phyloP scores from a whole-genome alignment of 148 eudicot genomes.

The Hydrangea macrophylla region DNA sequence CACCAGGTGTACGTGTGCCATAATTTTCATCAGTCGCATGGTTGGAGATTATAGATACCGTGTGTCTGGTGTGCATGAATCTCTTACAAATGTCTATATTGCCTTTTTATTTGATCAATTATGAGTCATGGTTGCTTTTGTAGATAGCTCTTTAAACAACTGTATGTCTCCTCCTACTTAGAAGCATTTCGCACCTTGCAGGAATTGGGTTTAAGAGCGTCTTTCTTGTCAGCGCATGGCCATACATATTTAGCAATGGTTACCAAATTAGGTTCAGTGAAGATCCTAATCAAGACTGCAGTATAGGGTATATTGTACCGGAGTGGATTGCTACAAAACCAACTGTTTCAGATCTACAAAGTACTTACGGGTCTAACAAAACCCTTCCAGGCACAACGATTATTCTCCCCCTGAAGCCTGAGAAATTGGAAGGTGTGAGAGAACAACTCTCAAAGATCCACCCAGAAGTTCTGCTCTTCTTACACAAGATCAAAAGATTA shows the following conservation, averaged over 20 bases:
- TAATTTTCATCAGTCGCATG: no score
- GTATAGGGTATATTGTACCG: slow-evolving; percentile 39
- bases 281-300: slow-evolving; percentile 30
- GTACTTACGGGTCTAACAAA: slow-evolving; percentile 19
- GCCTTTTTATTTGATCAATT: background rate
- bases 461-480: slow-evolving; percentile 33
- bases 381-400: slow-evolving; percentile 25
- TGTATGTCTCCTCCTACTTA: background rate
- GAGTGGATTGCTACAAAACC: slow-evolving; percentile 29
- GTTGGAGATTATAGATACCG: no score
- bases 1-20: no score
- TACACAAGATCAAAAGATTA: slow-evolving; percentile 26
- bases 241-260: slow-evolving; percentile 45
- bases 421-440: slow-evolving; percentile 35
- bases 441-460: slow-evolving; percentile 27
- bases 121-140: background rate
- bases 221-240: slow-evolving; percentile 28
- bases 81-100: no score
- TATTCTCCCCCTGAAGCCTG: slow-evolving; percentile 36
- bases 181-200: background rate
- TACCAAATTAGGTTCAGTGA: slow-evolving; percentile 35
- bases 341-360: slow-evolving; percentile 24
- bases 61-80: no score
- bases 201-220: slow-evolving; percentile 49
- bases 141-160: background rate